phyloP scores from a whole-genome alignment of 345 rosid species.

The Dovyalis caffra region DNA sequence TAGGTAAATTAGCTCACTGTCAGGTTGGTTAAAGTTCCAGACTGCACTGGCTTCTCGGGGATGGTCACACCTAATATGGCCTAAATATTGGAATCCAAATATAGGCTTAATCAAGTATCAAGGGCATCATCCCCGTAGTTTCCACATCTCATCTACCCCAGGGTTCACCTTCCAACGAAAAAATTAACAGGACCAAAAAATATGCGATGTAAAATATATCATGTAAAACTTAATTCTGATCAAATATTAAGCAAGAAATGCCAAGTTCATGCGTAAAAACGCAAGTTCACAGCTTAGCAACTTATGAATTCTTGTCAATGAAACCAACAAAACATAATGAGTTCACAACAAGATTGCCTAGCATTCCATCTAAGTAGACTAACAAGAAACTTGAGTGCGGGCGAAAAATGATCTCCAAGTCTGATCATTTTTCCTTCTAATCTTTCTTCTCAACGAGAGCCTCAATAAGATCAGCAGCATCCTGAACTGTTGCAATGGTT shows the following conservation, averaged over 20 bases:
- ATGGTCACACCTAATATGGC: not conserved
- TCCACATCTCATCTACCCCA: not conserved
- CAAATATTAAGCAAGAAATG: not conserved
- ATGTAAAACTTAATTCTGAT: not conserved
- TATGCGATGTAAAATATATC: not conserved
- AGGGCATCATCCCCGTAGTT: too few relatives aligned
- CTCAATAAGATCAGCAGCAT: slow-evolving; percentile 81
- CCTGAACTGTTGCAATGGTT: slow-evolving; percentile 74
- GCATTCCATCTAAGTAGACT: slow-evolving; percentile 12
- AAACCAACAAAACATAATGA: slow-evolving; percentile 11
- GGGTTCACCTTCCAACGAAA: not conserved
- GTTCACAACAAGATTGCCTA: slow-evolving; percentile 10
- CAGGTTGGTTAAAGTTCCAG: not conserved
- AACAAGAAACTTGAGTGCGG: not conserved
- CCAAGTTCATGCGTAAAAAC: not conserved
- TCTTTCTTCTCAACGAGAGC: slow-evolving; percentile 56
- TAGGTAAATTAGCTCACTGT: not conserved
- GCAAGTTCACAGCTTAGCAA: not conserved
- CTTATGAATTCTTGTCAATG: not conserved
- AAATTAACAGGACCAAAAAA: not conserved
- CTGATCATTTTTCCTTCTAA: slow-evolving; percentile 2
- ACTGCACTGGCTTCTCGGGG: not conserved
- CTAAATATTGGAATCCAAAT: not conserved
- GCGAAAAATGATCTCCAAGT: not conserved
- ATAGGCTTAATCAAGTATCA: not conserved